Percentiles rank a stretch among this genome's conserved stretches.
phyloP scores from a whole-genome alignment of 2,329 filamentous ascomycete genomes.

The Botryosphaeria dothidea region DNA sequence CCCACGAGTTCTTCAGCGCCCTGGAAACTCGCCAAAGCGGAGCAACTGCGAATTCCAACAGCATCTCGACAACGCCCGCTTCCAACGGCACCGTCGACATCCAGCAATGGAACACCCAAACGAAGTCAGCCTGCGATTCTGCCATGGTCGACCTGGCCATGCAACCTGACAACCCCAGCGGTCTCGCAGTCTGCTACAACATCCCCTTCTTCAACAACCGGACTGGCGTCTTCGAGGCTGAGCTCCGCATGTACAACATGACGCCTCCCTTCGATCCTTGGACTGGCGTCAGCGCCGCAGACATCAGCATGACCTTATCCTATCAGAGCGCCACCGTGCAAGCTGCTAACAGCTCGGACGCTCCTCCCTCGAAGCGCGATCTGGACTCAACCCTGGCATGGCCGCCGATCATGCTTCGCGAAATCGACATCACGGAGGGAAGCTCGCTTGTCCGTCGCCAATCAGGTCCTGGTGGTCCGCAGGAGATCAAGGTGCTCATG shows the following conservation, averaged over 20 bases:
- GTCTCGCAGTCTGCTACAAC: slow-evolving; percentile 82
- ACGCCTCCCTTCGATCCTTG: slow-evolving; percentile 56
- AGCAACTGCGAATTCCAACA: slow-evolving; percentile 26
- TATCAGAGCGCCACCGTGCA: slow-evolving; percentile 46
- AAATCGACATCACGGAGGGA: slow-evolving; percentile 24
- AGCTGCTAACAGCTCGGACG: background rate
- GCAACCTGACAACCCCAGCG: slow-evolving; percentile 69
- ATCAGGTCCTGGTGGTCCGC: slow-evolving; percentile 20
- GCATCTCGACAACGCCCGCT: background rate
- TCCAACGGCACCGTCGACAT: slow-evolving; percentile 8
- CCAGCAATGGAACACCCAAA: slow-evolving; percentile 38
- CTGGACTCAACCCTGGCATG: slow-evolving; percentile 24
- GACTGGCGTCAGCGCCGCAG: slow-evolving; percentile 39
- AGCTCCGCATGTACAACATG: slow-evolving; percentile 73
- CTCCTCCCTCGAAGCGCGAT: slow-evolving; percentile 26
- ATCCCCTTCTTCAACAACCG: slow-evolving; percentile 67
- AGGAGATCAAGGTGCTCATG: slow-evolving; percentile 61
- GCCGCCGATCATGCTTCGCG: slow-evolving; percentile 27
- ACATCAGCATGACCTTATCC: slow-evolving; percentile 44
- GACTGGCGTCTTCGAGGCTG: slow-evolving; percentile 73
- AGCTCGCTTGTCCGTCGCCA: background rate
- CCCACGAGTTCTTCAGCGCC: slow-evolving; percentile 26
- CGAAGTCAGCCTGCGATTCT: slow-evolving; percentile 57
- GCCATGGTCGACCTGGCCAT: slow-evolving; percentile 57
- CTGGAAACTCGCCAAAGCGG: slow-evolving; percentile 36